Evolutionary conservation across 1,284 basidiomycete species (phyloP).

Genomic region (Trametes hirsuta): DNA sequence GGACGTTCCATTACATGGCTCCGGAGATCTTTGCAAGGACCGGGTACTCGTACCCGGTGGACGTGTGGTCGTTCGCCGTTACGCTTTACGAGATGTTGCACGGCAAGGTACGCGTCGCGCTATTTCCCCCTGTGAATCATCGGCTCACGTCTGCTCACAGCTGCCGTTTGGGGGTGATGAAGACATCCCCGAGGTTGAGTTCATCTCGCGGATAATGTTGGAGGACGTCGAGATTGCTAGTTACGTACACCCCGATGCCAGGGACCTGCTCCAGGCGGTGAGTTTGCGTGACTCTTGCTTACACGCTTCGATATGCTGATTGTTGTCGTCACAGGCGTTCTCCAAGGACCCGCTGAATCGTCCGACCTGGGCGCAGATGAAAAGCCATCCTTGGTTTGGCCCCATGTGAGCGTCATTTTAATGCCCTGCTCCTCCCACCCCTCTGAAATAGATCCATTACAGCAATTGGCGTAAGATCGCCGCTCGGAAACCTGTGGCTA

Average conservation of each 20-base stretch:
- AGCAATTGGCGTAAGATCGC: constrained; percentile 10
- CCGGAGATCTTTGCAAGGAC: constrained; percentile 57
- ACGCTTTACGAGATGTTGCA: constrained; percentile 64
- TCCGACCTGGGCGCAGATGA: constrained; percentile 25
- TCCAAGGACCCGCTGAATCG: constrained; percentile 24
- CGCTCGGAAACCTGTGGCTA: background rate
- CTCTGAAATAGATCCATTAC: background rate
- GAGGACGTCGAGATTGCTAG: background rate
- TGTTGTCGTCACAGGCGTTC: constrained; percentile 21
- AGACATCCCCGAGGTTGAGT: background rate
- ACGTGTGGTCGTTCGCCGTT: constrained; percentile 48
- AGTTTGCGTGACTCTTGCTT: background rate
- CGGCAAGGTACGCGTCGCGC: constrained; percentile 34
- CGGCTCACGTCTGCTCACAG: background rate
- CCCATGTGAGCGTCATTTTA: constrained; percentile 10
- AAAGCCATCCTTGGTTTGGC: constrained; percentile 26
- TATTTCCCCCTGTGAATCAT: background rate
- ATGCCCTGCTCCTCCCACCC: no score
- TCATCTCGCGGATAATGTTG: background rate
- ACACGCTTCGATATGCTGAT: background rate
- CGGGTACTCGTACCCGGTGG: constrained; percentile 51
- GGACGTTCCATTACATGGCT: constrained; percentile 56
- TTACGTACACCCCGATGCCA: constrained; percentile 6
- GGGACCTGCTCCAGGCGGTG: constrained; percentile 17
- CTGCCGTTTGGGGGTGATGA: background rate